Evolutionary conservation across 768 basidiomycete species (phyloP), one percentile per base, ranked within the genome.

Genomic region (Leccinum broughii): DNA sequence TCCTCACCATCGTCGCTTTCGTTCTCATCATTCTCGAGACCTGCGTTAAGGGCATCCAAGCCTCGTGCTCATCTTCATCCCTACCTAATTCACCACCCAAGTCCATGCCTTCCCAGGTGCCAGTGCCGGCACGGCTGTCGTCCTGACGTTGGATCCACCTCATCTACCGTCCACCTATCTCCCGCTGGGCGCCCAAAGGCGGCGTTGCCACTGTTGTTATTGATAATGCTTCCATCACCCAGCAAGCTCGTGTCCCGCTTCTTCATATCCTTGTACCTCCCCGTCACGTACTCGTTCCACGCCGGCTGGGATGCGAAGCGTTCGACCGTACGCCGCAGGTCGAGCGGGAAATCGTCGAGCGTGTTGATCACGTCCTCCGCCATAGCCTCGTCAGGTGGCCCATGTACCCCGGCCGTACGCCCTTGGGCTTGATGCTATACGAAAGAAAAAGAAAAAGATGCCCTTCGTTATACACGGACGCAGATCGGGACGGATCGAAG

Each of bases 291-390:
- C 39, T 89, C 84, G 58, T 93, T 88, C 97, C 97, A 99, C 52
- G 87, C 85, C 3, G 84, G 79, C 52, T 88, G 85, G 3, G 92
- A 90, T 32, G 89, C 88, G 61, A 84, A 86, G 52, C 80, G 78
- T 50, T 83, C 79, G 60, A 97, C 83, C 59, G 80, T 76, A 2
- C 80, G 77, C 28, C 86, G 82, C 24, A 97, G 80, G 32, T 95
- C 93, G 15, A 83, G 79, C 0, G 95, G 93, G 75, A 92, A 95
- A 55, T 91, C 88, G 22, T 92, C 88, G 61, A 98, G 83, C 11
- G 95, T 90, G 58, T 86, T 86, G 70, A 97, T 88, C 20, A 97
- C 87, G 68, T 98, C 96, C 74, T 98, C 97, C 0, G 95, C 89
- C 66, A 99, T 93, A 98, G 85, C 14, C 28, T 28, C 7, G 90